Percentiles rank a stretch among this genome's conserved stretches.
These are phyloP conservation scores for Spirogloea muscicola DNA, from an alignment of 139 green algal genomes.

Conservation along the genomic window DNA sequence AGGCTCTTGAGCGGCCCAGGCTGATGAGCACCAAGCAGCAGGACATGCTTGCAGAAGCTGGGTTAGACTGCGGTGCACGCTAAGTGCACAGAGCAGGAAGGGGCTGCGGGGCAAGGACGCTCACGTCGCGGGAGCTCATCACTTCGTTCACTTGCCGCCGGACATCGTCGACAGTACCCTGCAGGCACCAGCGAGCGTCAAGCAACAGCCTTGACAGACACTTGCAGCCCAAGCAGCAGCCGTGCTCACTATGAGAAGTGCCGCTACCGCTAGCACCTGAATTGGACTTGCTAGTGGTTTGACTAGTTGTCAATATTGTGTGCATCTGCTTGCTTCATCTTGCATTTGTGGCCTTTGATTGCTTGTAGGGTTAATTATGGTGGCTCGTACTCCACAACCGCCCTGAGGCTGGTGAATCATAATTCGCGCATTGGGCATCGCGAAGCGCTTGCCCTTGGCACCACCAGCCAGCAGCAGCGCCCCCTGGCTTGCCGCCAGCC, in stretches of 20 bases:
- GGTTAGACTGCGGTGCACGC: background rate
- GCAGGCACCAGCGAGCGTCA: background rate
- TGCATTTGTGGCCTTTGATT: too few species aligned
- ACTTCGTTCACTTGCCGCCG: constrained; percentile 41
- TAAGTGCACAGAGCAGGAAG: background rate
- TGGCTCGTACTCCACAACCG: constrained; percentile 41
- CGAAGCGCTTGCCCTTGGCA: constrained; percentile 80
- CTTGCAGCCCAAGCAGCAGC: background rate
- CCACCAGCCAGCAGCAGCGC: constrained; percentile 63
- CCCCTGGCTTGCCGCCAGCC: constrained; percentile 24
- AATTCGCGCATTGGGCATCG: constrained; percentile 70
- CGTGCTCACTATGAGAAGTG: background rate
- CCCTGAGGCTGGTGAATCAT: constrained; percentile 86
- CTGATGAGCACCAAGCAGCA: background rate
- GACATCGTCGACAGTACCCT: constrained; percentile 35
- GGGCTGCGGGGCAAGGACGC: background rate
- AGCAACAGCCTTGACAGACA: background rate
- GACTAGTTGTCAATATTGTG: too few species aligned
- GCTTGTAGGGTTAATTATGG: too few species aligned
- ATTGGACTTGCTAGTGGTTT: background rate
- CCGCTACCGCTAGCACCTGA: background rate
- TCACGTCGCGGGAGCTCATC: constrained; percentile 29
- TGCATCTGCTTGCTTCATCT: too few species aligned
- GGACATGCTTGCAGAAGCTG: background rate
- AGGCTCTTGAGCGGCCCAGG: background rate